Conservation (phyloP, 306 rosid genomes). For the Ceratonia siliqua region DNA sequence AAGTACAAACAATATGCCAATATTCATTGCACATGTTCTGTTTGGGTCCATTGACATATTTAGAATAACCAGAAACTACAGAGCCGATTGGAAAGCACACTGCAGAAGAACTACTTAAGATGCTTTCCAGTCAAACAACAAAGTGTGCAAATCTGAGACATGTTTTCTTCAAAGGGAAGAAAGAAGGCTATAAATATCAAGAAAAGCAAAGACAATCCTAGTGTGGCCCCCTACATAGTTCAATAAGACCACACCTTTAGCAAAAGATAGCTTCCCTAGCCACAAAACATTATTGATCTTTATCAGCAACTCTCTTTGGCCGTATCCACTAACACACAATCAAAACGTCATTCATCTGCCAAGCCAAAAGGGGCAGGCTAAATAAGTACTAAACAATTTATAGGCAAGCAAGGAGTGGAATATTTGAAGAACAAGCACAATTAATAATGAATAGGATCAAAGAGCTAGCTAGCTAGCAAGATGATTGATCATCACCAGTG, state of each 20-base stretch:
- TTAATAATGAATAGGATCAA: neutral
- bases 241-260: slow-evolving; percentile 38
- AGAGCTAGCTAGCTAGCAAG: too few relatives aligned
- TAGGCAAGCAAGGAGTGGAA: slow-evolving; percentile 9
- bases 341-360: slow-evolving; percentile 80
- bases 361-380: slow-evolving; percentile 3
- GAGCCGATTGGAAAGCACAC: slow-evolving; percentile 40
- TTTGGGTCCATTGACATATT: slow-evolving; percentile 43
- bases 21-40: slow-evolving; percentile 42
- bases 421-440: neutral
- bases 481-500: slow-evolving; percentile 42
- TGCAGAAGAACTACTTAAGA: slow-evolving; percentile 38
- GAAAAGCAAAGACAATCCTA: slow-evolving; percentile 53
- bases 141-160: slow-evolving; percentile 70
- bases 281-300: slow-evolving; percentile 56
- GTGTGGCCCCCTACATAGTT: slow-evolving; percentile 70
- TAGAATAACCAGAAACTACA: slow-evolving; percentile 32
- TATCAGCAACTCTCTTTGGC: slow-evolving; percentile 61
- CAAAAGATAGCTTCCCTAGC: slow-evolving; percentile 63
- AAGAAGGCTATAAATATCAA: slow-evolving; percentile 46
- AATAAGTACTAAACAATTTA: slow-evolving; percentile 23
- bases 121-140: slow-evolving; percentile 75
- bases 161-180: slow-evolving; percentile 61
- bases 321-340: slow-evolving; percentile 45
- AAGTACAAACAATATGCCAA: neutral